A percentile compares a stretch with the other conserved stretches of the same genome.
These are phyloP conservation scores for Phyllosticta citrichinensis DNA, from an alignment of 2,329 filamentous ascomycete species.

Conservation along the genomic window DNA sequence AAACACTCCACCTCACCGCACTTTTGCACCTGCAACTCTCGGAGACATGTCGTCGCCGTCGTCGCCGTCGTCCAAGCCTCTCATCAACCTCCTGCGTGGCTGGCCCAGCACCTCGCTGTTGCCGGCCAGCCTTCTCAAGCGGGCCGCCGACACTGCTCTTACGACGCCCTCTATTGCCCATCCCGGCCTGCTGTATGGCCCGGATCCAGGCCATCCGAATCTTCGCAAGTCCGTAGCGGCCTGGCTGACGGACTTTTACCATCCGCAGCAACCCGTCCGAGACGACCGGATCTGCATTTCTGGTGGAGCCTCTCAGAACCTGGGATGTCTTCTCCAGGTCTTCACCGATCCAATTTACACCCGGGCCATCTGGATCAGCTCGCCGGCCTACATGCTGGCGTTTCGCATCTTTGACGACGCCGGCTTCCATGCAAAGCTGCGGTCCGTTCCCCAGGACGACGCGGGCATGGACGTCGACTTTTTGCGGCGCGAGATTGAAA, in stretches of 20 bases:
- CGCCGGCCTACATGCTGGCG: conserved; percentile 75
- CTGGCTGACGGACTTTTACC: conserved; percentile 61
- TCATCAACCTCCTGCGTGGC: conserved; percentile 57
- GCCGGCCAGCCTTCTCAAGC: conserved; percentile 51
- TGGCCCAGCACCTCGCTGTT: conserved; percentile 59
- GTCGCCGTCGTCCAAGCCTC: conserved; percentile 12
- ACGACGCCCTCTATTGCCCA: conserved; percentile 47
- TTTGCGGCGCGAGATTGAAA: conserved; percentile 42
- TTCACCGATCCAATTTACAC: conserved; percentile 74
- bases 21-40: not conserved
- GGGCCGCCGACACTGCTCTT: conserved; percentile 52
- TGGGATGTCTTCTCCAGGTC: conserved; percentile 66
- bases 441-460: conserved; percentile 64
- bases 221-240: conserved; percentile 56
- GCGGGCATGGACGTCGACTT: conserved; percentile 63
- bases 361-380: conserved; percentile 65
- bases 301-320: conserved; percentile 74
- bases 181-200: conserved; percentile 67
- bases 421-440: conserved; percentile 58
- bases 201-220: conserved; percentile 64
- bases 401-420: conserved; percentile 78
- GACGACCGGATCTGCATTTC: conserved; percentile 64
- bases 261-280: conserved; percentile 32
- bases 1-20: not conserved
- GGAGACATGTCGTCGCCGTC: not conserved